Evolutionary conservation across 2,329 filamentous ascomycete genomes (phyloP).

Genomic region (Fusarium citri): DNA sequence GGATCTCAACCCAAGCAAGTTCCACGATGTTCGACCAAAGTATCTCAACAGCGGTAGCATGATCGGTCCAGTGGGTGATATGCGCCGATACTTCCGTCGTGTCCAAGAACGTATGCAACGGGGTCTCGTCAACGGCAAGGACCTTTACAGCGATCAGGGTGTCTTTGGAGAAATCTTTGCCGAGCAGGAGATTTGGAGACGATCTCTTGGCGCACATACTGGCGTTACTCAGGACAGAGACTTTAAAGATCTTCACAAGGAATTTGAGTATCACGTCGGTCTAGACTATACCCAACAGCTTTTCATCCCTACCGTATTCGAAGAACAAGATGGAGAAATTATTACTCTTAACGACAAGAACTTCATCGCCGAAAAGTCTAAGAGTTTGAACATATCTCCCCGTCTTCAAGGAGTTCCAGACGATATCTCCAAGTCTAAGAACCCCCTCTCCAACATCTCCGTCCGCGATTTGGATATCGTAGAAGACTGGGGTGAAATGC

Average conservation of each 20-base stretch:
- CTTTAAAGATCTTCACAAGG: neutral
- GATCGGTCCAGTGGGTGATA: constrained; percentile 43
- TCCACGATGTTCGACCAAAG: constrained; percentile 35
- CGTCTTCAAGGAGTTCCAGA: constrained; percentile 19
- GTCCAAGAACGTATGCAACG: constrained; percentile 38
- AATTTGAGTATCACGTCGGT: constrained; percentile 39
- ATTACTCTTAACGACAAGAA: constrained; percentile 24
- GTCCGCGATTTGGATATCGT: neutral
- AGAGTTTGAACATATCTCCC: neutral
- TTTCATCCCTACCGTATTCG: constrained; percentile 36
- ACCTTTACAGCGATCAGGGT: constrained; percentile 46
- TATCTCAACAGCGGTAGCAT: constrained; percentile 47
- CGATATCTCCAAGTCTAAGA: constrained; percentile 5
- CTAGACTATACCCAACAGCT: constrained; percentile 36
- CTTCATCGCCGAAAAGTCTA: constrained; percentile 17
- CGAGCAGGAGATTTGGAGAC: constrained; percentile 42
- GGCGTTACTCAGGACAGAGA: neutral
- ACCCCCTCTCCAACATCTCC: neutral
- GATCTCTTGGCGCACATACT: neutral
- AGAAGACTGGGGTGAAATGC: constrained; percentile 35
- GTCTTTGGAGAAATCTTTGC: constrained; percentile 46
- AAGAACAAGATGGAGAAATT: constrained; percentile 37
- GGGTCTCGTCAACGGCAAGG: neutral
- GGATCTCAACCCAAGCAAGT: neutral
- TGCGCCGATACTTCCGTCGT: constrained; percentile 40